Conservation (phyloP, 495 filamentous ascomycete species). For the Annulohypoxylon nitens region DNA sequence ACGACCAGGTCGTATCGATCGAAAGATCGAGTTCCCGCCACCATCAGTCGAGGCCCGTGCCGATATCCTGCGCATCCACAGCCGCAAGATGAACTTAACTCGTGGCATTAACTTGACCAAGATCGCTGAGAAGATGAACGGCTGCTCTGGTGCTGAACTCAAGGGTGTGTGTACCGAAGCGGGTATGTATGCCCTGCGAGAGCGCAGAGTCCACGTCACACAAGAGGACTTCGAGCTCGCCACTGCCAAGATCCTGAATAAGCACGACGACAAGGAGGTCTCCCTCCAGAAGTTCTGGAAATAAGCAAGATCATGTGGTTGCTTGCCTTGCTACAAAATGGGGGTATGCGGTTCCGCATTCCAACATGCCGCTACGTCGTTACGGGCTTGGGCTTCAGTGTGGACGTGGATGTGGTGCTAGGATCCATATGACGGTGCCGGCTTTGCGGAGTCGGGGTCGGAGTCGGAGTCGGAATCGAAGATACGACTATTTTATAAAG, state of each 20-base stretch:
- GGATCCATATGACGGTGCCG: conserved; percentile 1
- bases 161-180: conserved; percentile 98
- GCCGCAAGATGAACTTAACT: conserved; percentile 97
- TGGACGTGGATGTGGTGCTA: neutral
- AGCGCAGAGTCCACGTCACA: conserved; percentile 96
- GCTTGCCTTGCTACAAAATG: neutral
- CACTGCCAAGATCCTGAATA: conserved; percentile 99
- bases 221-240: conserved; percentile 99
- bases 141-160: conserved; percentile 95
- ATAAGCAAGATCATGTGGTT: conserved; percentile 60
- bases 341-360: neutral
- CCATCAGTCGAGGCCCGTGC: conserved; percentile 97
- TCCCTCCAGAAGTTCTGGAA: conserved; percentile 90
- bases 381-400: conserved; percentile 5
- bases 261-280: conserved; percentile 98
- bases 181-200: conserved; percentile 96
- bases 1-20: conserved; percentile 94
- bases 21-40: conserved; percentile 99
- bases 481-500: conserved; percentile 32
- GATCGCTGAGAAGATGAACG: conserved; percentile 99
- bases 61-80: conserved; percentile 98
- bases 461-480: neutral
- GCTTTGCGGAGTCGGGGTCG: conserved; percentile 2
- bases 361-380: conserved; percentile 6
- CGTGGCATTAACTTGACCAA: conserved; percentile 97